Base-by-base conservation (phyloP, 2,329 filamentous ascomycete genomes). In the Magnaporthales sp. region DNA sequence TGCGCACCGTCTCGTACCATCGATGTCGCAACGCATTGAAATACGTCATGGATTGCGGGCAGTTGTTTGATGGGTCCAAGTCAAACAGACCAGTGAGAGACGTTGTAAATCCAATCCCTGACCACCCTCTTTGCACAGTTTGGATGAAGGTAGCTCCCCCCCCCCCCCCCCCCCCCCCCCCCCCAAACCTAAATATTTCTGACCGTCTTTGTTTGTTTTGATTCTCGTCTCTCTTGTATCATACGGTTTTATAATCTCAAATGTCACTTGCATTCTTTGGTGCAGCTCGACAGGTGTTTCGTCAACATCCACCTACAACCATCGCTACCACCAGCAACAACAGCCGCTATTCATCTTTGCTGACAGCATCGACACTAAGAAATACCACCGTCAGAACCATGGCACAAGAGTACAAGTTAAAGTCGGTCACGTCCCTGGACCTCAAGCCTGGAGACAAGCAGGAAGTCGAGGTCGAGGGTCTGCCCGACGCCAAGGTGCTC, bases 401-500 rank as follows among this genome's bases (percentile, higher is more conserved):
- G 84, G 79, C 82, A 63, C 79, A 84, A 66, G 84, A 88, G 73
- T 89, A 84, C 76, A 89, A 86, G 75, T 86, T 97, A 74, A 96
- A 95, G 77, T 90, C 85, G 74, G 79, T 97, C 68, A 84, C 85
- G 62, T 90, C 89, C 72, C 83, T 97, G 67, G 85, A 89, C 70
- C 81, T 98, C 69, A 86, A 90, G 75, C 87, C 89, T 31, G 89
- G 92, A 24, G 89, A 95, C 71, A 98, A 97, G 82, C 84, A 90
- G 69, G 93, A 98, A 77, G 91, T 87, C 15, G 93, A 97, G 73
- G 90, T 99, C 4, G 94, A 98, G 73, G 95, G 94, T 24, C 83
- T 99, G 60, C 89, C 94, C 67, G 88, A 86, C 51, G 92, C 87
- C 69, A 98, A 97, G 77, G 89, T 99, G 2, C 82, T 99, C 5